Conservation (phyloP, 83 land plant species). For the Picea engelmannii region DNA sequence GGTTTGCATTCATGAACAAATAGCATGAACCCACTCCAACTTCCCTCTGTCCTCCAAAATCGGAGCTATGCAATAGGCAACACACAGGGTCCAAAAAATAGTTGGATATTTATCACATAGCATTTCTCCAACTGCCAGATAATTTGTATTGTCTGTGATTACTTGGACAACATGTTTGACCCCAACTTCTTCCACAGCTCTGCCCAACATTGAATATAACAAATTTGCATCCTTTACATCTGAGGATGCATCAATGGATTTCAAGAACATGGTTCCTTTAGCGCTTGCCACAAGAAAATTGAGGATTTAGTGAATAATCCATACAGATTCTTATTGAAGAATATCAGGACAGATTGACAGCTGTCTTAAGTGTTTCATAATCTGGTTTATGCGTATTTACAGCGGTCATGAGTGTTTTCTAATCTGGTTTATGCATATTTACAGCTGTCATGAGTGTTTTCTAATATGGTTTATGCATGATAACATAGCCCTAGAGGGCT, state of each 20-base stretch:
- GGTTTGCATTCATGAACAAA: background rate
- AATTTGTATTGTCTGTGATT: background rate
- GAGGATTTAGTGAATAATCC: too few relatives aligned
- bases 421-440: too few relatives aligned
- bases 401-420: too few relatives aligned
- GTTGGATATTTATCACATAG: background rate
- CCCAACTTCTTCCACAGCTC: background rate
- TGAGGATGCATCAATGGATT: background rate
- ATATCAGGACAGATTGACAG: too few relatives aligned
- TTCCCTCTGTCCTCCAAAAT: background rate
- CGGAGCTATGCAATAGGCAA: background rate
- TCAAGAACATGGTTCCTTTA: background rate
- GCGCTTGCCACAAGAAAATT: too few relatives aligned
- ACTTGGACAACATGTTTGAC: background rate
- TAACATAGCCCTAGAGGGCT: too few relatives aligned
- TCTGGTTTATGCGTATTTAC: too few relatives aligned
- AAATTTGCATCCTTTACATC: background rate
- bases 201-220: background rate
- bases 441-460: too few relatives aligned
- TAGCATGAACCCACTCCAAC: background rate
- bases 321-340: too few relatives aligned
- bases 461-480: too few relatives aligned
- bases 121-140: background rate
- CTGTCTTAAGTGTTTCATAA: too few relatives aligned
- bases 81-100: background rate